Conservation (phyloP, 2,329 filamentous ascomycete species). For the Fusarium solani-melongenae region DNA sequence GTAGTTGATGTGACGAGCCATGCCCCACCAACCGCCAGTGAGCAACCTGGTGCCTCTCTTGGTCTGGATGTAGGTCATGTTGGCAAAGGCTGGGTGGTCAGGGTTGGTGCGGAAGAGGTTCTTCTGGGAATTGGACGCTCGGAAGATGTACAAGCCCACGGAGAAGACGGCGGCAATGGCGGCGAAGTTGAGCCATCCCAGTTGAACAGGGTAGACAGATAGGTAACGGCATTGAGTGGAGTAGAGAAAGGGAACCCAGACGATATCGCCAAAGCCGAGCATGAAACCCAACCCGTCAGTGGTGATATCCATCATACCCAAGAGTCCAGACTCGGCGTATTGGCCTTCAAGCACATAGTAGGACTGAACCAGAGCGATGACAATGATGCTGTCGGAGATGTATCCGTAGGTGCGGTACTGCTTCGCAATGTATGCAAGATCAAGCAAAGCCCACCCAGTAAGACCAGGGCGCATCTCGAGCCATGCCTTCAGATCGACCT, state of each 20-base stretch:
- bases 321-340: constrained; percentile 84
- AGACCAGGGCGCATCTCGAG: constrained; percentile 89
- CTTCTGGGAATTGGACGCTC: constrained; percentile 88
- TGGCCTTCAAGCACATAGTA: constrained; percentile 86
- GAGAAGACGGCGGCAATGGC: constrained; percentile 73
- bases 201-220: constrained; percentile 78
- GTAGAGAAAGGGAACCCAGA: constrained; percentile 92
- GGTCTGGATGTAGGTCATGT: constrained; percentile 86
- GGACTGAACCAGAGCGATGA: constrained; percentile 78
- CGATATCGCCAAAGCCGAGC: constrained; percentile 89
- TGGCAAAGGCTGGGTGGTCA: constrained; percentile 77
- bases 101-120: constrained; percentile 91
- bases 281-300: constrained; percentile 93
- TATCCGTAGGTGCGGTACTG: constrained; percentile 86
- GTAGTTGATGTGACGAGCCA: constrained; percentile 92
- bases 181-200: constrained; percentile 73
- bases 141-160: constrained; percentile 86
- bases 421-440: constrained; percentile 84
- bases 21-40: constrained; percentile 90
- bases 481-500: constrained; percentile 88
- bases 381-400: constrained; percentile 83
- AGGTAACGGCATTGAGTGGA: constrained; percentile 85
- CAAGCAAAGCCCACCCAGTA: constrained; percentile 84
- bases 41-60: constrained; percentile 82
- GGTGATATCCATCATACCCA: constrained; percentile 92